Evolutionary conservation across 169 alveolate genomes (phyloP).

Genomic region (Plasmodium gallinaceum): DNA sequence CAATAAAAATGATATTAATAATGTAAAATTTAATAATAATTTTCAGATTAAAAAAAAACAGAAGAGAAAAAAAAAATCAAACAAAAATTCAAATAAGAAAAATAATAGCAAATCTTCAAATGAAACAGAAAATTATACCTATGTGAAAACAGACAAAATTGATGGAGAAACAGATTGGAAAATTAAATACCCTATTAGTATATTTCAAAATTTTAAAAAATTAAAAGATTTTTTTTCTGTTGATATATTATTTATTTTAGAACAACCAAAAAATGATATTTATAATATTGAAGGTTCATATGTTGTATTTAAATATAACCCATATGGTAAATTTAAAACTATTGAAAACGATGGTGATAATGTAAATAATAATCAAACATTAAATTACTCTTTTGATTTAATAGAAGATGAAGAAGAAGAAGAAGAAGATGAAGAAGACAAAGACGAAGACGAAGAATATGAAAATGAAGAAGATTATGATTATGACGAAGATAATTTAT

Average conservation of each 20-base stretch:
- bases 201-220: slow-evolving; percentile 87
- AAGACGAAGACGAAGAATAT: slow-evolving; percentile 12
- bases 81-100: background rate
- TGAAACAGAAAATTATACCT: slow-evolving; percentile 83
- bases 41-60: slow-evolving; percentile 4
- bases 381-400: slow-evolving; percentile 44
- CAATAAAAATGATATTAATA: slow-evolving; percentile 9
- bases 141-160: slow-evolving; percentile 97
- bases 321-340: slow-evolving; percentile 66
- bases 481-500: slow-evolving; percentile 2
- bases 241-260: slow-evolving; percentile 84
- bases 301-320: slow-evolving; percentile 79
- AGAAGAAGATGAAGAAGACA: slow-evolving; percentile 17
- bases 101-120: slow-evolving; percentile 27
- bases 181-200: slow-evolving; percentile 93
- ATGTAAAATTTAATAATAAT: background rate
- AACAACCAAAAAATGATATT: slow-evolving; percentile 92
- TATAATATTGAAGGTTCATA: slow-evolving; percentile 91
- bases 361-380: slow-evolving; percentile 14
- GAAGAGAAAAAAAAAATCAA: slow-evolving; percentile 76
- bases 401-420: slow-evolving; percentile 3
- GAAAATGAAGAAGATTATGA: slow-evolving; percentile 7
- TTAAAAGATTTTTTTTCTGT: slow-evolving; percentile 83
- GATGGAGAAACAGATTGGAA: slow-evolving; percentile 99
- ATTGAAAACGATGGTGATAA: slow-evolving; percentile 36